Percentiles rank a stretch among this genome's conserved stretches.
These are phyloP conservation scores for Pichia sp. DNA, from an alignment of 1,139 yeast genomes.

Conservation along the genomic window DNA sequence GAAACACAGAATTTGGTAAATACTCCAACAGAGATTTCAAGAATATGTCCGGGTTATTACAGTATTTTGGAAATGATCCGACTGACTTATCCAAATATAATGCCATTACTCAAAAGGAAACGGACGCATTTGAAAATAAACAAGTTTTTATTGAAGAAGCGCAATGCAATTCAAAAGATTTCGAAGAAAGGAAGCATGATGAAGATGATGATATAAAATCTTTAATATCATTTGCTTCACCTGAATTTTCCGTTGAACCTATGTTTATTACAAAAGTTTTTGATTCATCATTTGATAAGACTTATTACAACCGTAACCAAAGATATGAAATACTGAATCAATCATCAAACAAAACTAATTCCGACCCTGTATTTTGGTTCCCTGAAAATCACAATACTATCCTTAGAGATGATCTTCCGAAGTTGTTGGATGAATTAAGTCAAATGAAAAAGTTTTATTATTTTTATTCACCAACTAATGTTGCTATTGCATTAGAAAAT, in stretches of 20 bases:
- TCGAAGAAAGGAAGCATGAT: too few relatives aligned
- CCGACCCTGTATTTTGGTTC: constrained; percentile 30
- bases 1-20: constrained; percentile 18
- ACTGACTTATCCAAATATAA: too few relatives aligned
- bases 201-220: constrained; percentile 37
- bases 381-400: constrained; percentile 36
- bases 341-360: background rate
- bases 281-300: constrained; percentile 22
- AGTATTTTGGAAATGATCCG: too few relatives aligned
- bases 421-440: constrained; percentile 29
- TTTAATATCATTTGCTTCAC: constrained; percentile 48
- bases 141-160: too few relatives aligned
- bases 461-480: constrained; percentile 22
- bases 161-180: too few relatives aligned
- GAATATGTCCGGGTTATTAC: background rate
- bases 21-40: constrained; percentile 36
- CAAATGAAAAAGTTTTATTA: constrained; percentile 28
- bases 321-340: background rate
- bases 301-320: constrained; percentile 3
- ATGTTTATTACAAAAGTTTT: constrained; percentile 46
- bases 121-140: too few relatives aligned
- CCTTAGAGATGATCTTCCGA: constrained; percentile 27
- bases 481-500: too few relatives aligned
- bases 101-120: too few relatives aligned
- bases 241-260: constrained; percentile 43